Base-by-base conservation (phyloP, 768 basidiomycete genomes). In the Collybia sp. region DNA sequence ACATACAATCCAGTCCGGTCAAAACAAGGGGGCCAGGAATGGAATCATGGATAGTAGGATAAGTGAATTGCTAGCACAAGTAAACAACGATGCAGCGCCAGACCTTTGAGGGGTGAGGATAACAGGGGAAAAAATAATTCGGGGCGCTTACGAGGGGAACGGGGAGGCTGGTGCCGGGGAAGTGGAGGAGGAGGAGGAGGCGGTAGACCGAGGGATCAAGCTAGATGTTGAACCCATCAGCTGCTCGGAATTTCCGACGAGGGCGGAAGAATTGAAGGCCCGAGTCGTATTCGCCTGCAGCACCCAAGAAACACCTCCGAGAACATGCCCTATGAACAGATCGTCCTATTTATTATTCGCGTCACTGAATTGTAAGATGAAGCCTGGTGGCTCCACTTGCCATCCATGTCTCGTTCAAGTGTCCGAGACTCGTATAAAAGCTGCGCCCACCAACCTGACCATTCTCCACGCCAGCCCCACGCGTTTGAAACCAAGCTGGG, bases 341-440 rank as follows among this genome's bases (percentile, higher is more conserved):
- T 76, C 62, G 49, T 93, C 76, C 82, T 91, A 50, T 39, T 54
- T 30, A 16, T 42, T 8, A 33, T 12, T 32, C 5, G 19, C 3
- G 36, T 36, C 3, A 5, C 19, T 10, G 6, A 46, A 8, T 40
- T 16, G 32, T 38, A 36, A 34, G 33, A 33, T 20, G 5, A 18
- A 20, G 15, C 36, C 18, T 11, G 9, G 38, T n/a, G 6, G 17
- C 45, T 16, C 13, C 17, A 62, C 75, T 46, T 44, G 83, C 86
- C 67, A 77, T 65, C 88, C 87, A 90, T 30, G 86, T 89, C 56
- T 85, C 81, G 54, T 81, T 83, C 43, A 81, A 64, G 59, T 94
- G 91, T 0, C 90, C 90, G 0, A 93, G 72, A 50, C 81, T 75
- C 0, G 91, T 93, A 60, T 89, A 93, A 68, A 88, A 93, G 55